These are phyloP conservation scores for Geranomyces michiganensis DNA, from an alignment of 192 early-diverging fungal species.

Conservation along the genomic window DNA sequence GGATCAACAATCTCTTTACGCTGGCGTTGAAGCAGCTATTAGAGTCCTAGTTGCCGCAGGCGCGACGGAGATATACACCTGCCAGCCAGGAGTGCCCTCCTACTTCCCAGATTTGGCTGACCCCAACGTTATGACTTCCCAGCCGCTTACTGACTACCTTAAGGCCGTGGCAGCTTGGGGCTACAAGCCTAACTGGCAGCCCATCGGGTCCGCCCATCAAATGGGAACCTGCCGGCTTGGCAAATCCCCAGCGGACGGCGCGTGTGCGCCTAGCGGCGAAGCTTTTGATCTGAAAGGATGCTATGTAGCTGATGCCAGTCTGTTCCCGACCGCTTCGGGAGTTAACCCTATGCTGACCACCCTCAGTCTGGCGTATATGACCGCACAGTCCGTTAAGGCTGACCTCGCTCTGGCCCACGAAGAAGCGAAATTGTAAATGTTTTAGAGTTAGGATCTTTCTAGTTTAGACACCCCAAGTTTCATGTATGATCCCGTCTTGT, in stretches of 20 bases:
- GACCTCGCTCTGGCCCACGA: neutral
- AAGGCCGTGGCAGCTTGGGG: slow-evolving; percentile 33
- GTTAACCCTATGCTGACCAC: slow-evolving; percentile 57
- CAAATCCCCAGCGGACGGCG: slow-evolving; percentile 53
- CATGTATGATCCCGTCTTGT: too few relatives aligned
- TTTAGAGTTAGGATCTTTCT: too few relatives aligned
- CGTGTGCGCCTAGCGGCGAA: slow-evolving; percentile 68
- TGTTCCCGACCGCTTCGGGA: slow-evolving; percentile 74
- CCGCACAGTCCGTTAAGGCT: slow-evolving; percentile 30
- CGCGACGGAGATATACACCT: slow-evolving; percentile 59
- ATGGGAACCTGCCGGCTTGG: slow-evolving; percentile 68
- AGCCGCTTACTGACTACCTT: slow-evolving; percentile 39
- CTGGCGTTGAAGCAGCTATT: slow-evolving; percentile 49
- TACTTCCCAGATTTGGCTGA: slow-evolving; percentile 10
- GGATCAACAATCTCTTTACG: slow-evolving; percentile 51
- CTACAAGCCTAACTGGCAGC: slow-evolving; percentile 32
- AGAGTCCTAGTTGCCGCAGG: slow-evolving; percentile 67
- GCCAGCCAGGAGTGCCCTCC: slow-evolving; percentile 48
- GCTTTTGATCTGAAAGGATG: slow-evolving; percentile 74
- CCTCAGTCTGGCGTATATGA: slow-evolving; percentile 18
- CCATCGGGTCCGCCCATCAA: slow-evolving; percentile 66
- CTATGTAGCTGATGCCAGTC: slow-evolving; percentile 72
- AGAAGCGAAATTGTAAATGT: too few relatives aligned
- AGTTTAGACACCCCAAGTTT: too few relatives aligned
- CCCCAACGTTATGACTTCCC: slow-evolving; percentile 9